These are phyloP conservation scores for Aureobasidium sp. DNA, from an alignment of 2,329 filamentous ascomycete genomes.

Conservation along the genomic window DNA sequence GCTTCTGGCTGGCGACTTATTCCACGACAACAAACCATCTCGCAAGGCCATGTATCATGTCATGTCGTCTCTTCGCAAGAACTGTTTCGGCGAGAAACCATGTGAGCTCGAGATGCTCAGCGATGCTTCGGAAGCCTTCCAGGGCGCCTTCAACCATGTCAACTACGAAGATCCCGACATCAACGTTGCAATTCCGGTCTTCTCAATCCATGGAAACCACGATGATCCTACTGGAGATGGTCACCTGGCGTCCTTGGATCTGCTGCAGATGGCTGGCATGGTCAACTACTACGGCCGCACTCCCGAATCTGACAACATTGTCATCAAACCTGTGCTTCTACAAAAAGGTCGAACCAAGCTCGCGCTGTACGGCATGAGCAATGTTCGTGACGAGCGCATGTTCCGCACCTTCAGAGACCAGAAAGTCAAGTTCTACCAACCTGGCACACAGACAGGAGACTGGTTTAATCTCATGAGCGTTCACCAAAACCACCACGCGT, in stretches of 20 bases:
- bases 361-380: constrained; percentile 88
- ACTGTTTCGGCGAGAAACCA: constrained; percentile 90
- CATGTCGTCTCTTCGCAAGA: constrained; percentile 87
- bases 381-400: constrained; percentile 89
- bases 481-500: constrained; percentile 91
- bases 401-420: constrained; percentile 90
- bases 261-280: constrained; percentile 83
- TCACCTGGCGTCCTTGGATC: constrained; percentile 80
- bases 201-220: constrained; percentile 97
- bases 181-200: constrained; percentile 93
- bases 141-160: constrained; percentile 80
- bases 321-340: constrained; percentile 81
- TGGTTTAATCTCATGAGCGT: constrained; percentile 97
- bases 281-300: constrained; percentile 95
- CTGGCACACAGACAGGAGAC: constrained; percentile 69
- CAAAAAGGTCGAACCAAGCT: constrained; percentile 93
- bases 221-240: constrained; percentile 97
- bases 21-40: constrained; percentile 97
- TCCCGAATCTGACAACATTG: constrained; percentile 87
- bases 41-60: constrained; percentile 95
- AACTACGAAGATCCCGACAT: constrained; percentile 98
- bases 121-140: constrained; percentile 85
- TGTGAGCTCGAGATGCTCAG: constrained; percentile 93
- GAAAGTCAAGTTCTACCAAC: constrained; percentile 89
- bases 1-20: constrained; percentile 85